Percentiles rank a stretch among this genome's conserved stretches.
Conservation (phyloP, 495 filamentous ascomycete species). For the Podospora anserina region DNA sequence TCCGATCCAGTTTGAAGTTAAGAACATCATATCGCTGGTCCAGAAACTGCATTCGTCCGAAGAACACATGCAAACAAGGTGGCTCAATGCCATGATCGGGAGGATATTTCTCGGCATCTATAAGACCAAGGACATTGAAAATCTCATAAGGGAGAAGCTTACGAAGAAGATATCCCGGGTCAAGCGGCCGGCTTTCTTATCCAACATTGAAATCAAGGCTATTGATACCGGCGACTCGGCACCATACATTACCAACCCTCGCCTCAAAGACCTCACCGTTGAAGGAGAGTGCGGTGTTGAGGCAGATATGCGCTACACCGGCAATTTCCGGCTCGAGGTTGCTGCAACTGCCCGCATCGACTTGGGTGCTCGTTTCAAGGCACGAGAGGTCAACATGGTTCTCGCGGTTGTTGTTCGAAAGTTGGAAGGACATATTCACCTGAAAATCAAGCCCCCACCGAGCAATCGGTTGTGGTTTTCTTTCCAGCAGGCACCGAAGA, state of each 20-base stretch:
- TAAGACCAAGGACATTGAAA: slow-evolving; percentile 76
- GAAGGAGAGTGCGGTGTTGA: slow-evolving; percentile 86
- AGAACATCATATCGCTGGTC: slow-evolving; percentile 80
- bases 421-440: slow-evolving; percentile 76
- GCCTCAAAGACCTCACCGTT: slow-evolving; percentile 82
- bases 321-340: slow-evolving; percentile 84
- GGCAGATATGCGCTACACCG: slow-evolving; percentile 81
- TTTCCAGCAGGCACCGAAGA: slow-evolving; percentile 86
- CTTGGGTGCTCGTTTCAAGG: slow-evolving; percentile 81
- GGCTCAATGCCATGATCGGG: slow-evolving; percentile 89
- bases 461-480: slow-evolving; percentile 94
- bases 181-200: slow-evolving; percentile 86
- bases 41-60: slow-evolving; percentile 88
- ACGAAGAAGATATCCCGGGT: slow-evolving; percentile 95
- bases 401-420: slow-evolving; percentile 83
- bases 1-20: slow-evolving; percentile 74
- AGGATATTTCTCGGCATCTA: slow-evolving; percentile 84
- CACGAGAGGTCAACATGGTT: slow-evolving; percentile 82
- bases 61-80: slow-evolving; percentile 85
- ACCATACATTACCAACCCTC: slow-evolving; percentile 84
- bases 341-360: slow-evolving; percentile 88
- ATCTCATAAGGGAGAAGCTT: slow-evolving; percentile 76
- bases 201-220: slow-evolving; percentile 69
- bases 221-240: slow-evolving; percentile 86
- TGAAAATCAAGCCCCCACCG: slow-evolving; percentile 90